Evolutionary conservation across 805 yeast species (phyloP).

Genomic region (Metschnikowia lunata): DNA sequence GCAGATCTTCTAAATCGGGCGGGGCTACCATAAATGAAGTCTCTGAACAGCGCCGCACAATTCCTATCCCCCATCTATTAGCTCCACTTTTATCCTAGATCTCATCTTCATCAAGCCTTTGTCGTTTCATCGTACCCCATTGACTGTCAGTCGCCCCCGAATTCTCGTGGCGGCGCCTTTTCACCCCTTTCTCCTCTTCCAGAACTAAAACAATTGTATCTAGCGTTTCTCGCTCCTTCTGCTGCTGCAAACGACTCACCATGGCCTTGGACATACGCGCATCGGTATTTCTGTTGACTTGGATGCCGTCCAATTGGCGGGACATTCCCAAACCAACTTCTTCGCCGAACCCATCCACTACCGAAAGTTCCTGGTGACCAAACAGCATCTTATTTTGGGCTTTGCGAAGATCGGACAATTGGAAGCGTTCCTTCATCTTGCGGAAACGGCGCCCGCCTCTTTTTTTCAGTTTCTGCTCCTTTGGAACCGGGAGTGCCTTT

Average conservation of each 20-base stretch:
- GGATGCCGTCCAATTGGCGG: conserved; percentile 27
- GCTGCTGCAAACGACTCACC: conserved; percentile 43
- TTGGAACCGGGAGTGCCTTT: conserved; percentile 69
- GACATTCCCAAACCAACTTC: conserved; percentile 83
- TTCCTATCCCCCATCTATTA: too few species aligned
- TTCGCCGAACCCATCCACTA: conserved; percentile 65
- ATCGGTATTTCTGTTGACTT: conserved; percentile 43
- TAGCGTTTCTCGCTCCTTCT: conserved; percentile 12
- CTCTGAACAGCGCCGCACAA: too few species aligned
- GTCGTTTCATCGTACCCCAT: conserved; percentile 1
- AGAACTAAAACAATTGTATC: conserved; percentile 13
- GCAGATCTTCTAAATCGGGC: too few species aligned
- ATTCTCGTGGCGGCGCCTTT: conserved; percentile 2
- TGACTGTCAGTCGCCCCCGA: conserved; percentile 1
- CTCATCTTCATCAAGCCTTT: background rate
- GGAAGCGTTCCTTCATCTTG: conserved; percentile 75
- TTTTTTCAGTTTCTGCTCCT: conserved; percentile 71
- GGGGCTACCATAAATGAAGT: too few species aligned
- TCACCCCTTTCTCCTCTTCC: background rate
- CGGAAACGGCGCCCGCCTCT: conserved; percentile 83
- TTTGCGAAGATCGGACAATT: conserved; percentile 72
- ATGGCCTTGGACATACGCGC: conserved; percentile 61
- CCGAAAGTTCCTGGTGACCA: conserved; percentile 66
- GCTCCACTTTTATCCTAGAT: background rate
- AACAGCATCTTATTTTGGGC: conserved; percentile 84